Conservation (phyloP, 305 asterid genomes). For the Solanum hybrid region DNA sequence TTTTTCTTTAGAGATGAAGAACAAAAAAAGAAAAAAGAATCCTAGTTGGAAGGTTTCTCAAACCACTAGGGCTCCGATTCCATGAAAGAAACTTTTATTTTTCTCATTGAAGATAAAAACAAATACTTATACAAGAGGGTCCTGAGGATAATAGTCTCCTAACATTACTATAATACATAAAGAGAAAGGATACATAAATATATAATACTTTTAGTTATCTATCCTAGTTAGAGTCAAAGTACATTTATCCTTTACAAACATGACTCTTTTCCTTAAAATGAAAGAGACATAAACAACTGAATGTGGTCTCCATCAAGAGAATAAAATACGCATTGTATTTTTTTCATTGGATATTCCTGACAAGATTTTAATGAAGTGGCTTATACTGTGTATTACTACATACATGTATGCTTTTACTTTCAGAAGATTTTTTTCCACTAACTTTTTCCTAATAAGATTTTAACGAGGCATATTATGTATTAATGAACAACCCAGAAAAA, state of each 20-base stretch:
- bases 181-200: neutral
- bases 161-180: neutral
- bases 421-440: no score
- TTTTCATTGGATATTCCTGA: neutral
- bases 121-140: neutral
- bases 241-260: neutral
- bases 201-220: neutral
- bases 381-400: neutral
- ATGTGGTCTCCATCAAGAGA: neutral
- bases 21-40: neutral
- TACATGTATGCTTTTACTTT: neutral
- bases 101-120: neutral
- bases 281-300: neutral
- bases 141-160: neutral
- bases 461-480: neutral
- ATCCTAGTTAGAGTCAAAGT: neutral
- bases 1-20: neutral
- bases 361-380: neutral
- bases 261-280: neutral
- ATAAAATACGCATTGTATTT: neutral
- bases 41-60: neutral
- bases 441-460: neutral
- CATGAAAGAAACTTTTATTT: neutral
- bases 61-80: neutral
- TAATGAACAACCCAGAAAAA: neutral